A percentile compares a stretch with the other conserved stretches of the same genome.
Evolutionary conservation across 2,329 filamentous ascomycete species (phyloP).

Genomic region (Pseudocercospora pini-densiflorae): DNA sequence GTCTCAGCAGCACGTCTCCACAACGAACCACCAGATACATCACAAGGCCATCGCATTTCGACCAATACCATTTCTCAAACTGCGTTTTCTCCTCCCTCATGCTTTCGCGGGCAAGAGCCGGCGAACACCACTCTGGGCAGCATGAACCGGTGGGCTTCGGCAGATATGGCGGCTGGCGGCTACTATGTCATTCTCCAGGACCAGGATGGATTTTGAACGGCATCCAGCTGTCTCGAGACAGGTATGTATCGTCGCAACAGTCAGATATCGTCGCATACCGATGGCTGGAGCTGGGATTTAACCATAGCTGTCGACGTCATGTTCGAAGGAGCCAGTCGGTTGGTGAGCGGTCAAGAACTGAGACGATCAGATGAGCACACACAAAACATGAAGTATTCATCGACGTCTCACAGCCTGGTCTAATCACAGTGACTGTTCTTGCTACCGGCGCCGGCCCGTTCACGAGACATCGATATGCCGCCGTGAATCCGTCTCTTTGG

Average conservation of each 20-base stretch:
- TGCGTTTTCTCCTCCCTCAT: not conserved
- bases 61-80: not conserved
- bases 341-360: not conserved
- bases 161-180: not conserved
- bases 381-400: not conserved
- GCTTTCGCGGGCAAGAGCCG: not conserved
- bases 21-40: not conserved
- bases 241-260: not conserved
- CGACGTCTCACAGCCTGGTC: not conserved
- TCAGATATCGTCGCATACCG: not conserved
- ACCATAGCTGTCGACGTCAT: not conserved
- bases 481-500: not conserved
- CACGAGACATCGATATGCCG: not conserved
- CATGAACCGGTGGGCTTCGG: not conserved
- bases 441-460: not conserved
- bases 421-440: conserved; percentile 1
- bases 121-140: not conserved
- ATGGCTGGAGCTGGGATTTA: not conserved
- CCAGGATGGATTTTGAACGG: not conserved
- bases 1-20: not conserved
- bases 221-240: not conserved
- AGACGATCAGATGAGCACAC: not conserved
- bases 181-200: not conserved
- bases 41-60: not conserved
- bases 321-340: not conserved